Percentiles rank a stretch among this genome's conserved stretches.
phyloP scores from a whole-genome alignment of 345 rosid species.

The Eucalyptus decipiens region DNA sequence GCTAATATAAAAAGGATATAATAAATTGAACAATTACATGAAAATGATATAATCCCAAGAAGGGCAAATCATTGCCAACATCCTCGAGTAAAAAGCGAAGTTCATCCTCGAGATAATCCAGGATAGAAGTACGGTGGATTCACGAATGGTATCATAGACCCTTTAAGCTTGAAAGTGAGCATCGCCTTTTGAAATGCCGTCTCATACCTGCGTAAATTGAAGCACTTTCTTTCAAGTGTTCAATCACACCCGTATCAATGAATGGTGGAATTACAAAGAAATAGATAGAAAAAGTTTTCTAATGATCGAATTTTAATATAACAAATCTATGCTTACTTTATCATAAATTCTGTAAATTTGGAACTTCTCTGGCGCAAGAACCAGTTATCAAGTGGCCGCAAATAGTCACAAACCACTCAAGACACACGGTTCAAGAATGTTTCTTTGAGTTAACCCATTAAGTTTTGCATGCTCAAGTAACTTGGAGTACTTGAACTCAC shows the following conservation, averaged over 20 bases:
- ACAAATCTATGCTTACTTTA: constrained; percentile 21
- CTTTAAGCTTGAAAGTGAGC: constrained; percentile 75
- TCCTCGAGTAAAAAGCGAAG: too few species aligned
- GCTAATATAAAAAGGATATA: too few species aligned
- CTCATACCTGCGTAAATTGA: constrained; percentile 45
- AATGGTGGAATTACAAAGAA: too few species aligned
- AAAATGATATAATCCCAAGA: too few species aligned
- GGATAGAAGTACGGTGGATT: constrained; percentile 47
- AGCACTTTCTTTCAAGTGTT: constrained; percentile 72
- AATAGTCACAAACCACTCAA: constrained; percentile 89
- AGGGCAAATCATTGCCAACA: too few species aligned
- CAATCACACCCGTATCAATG: constrained; percentile 36
- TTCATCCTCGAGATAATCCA: not conserved
- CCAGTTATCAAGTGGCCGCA: constrained; percentile 72
- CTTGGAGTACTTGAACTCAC: constrained; percentile 53
- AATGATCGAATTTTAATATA: not conserved
- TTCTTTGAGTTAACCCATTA: constrained; percentile 51
- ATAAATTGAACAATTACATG: too few species aligned
- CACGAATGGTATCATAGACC: constrained; percentile 55
- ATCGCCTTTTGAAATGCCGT: constrained; percentile 49
- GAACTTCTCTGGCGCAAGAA: constrained; percentile 2
- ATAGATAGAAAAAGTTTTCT: too few species aligned
- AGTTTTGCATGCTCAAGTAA: constrained; percentile 33
- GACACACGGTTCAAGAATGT: constrained; percentile 90
- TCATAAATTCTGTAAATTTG: constrained; percentile 60